Percentiles rank a stretch among this genome's conserved stretches.
These are phyloP conservation scores for Rosellinia necatrix DNA, from an alignment of 2,329 filamentous ascomycete species.

Conservation along the genomic window DNA sequence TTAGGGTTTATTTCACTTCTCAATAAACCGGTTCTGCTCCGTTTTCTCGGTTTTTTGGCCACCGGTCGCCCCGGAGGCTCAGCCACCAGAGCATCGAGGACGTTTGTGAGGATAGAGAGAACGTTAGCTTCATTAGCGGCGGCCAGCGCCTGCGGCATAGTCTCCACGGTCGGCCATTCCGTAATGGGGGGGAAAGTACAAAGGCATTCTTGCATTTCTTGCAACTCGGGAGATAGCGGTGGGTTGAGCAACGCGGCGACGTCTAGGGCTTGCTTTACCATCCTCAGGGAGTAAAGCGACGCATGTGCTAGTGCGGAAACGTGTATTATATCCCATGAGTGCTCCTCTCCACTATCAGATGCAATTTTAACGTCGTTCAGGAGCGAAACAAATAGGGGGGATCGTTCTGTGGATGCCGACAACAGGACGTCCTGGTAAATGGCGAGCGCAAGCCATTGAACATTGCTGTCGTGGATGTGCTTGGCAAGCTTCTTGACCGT, in stretches of 20 bases:
- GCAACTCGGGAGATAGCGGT: conserved; percentile 21
- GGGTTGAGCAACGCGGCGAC: conserved; percentile 21
- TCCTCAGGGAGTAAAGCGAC: conserved; percentile 64
- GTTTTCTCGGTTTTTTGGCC: conserved; percentile 15
- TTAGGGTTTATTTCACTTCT: conserved; percentile 14
- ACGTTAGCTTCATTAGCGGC: conserved; percentile 18
- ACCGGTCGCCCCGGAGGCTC: background rate
- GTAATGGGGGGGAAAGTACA: conserved; percentile 30
- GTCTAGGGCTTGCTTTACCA: conserved; percentile 55
- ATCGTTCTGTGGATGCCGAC: conserved; percentile 40
- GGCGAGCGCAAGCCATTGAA: conserved; percentile 44
- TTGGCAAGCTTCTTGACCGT: conserved; percentile 33
- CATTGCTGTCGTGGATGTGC: conserved; percentile 15
- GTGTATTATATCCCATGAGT: conserved; percentile 65
- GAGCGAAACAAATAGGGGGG: conserved; percentile 39
- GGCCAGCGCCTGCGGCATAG: conserved; percentile 25
- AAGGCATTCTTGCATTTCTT: conserved; percentile 29
- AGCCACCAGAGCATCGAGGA: conserved; percentile 27
- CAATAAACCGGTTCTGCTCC: conserved; percentile 9
- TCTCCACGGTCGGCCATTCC: conserved; percentile 37
- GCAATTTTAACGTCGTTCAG: conserved; percentile 34
- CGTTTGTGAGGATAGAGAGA: conserved; percentile 23
- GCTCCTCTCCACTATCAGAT: conserved; percentile 39
- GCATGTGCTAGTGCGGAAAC: conserved; percentile 65
- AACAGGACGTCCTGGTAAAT: conserved; percentile 44